Evolutionary conservation across 495 filamentous ascomycete species (phyloP).

Genomic region (Penicillium dipodomyicola): DNA sequence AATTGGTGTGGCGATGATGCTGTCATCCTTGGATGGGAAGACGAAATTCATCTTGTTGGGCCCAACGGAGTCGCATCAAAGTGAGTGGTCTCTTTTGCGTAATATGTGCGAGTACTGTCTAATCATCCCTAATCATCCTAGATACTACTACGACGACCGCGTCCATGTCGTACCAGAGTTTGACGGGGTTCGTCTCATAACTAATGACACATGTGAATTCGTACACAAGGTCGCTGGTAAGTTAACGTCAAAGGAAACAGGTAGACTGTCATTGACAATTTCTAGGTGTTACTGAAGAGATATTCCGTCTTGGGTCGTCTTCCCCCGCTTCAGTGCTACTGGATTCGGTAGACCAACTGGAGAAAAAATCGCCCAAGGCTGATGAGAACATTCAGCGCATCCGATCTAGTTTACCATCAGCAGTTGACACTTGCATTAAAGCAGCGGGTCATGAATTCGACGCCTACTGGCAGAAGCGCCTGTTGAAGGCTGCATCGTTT

Average conservation of each 20-base stretch:
- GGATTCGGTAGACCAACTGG: slow-evolving; percentile 87
- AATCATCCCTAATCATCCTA: slow-evolving; percentile 32
- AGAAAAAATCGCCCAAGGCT: slow-evolving; percentile 92
- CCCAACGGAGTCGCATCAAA: slow-evolving; percentile 74
- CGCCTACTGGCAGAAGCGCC: slow-evolving; percentile 87
- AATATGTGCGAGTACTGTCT: slow-evolving; percentile 1
- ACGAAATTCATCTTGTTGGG: slow-evolving; percentile 94
- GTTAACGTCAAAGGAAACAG: slow-evolving; percentile 1
- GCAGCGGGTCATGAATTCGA: slow-evolving; percentile 91
- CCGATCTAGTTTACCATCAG: slow-evolving; percentile 77
- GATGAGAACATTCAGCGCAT: slow-evolving; percentile 97
- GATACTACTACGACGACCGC: slow-evolving; percentile 85
- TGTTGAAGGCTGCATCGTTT: slow-evolving; percentile 92
- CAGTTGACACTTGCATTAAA: slow-evolving; percentile 86
- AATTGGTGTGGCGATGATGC: slow-evolving; percentile 97
- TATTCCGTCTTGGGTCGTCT: slow-evolving; percentile 82
- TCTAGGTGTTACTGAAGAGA: slow-evolving; percentile 73
- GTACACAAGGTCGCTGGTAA: slow-evolving; percentile 81
- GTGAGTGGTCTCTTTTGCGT: slow-evolving; percentile 29
- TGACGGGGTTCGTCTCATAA: slow-evolving; percentile 84
- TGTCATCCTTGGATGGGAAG: slow-evolving; percentile 93
- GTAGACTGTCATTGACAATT: not conserved
- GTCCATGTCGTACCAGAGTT: slow-evolving; percentile 86
- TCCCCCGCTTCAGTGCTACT: slow-evolving; percentile 86
- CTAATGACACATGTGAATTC: slow-evolving; percentile 92